A percentile compares a stretch with the other conserved stretches of the same genome.
phyloP scores from a whole-genome alignment of 306 rosid species.

The Rosa chinensis region DNA sequence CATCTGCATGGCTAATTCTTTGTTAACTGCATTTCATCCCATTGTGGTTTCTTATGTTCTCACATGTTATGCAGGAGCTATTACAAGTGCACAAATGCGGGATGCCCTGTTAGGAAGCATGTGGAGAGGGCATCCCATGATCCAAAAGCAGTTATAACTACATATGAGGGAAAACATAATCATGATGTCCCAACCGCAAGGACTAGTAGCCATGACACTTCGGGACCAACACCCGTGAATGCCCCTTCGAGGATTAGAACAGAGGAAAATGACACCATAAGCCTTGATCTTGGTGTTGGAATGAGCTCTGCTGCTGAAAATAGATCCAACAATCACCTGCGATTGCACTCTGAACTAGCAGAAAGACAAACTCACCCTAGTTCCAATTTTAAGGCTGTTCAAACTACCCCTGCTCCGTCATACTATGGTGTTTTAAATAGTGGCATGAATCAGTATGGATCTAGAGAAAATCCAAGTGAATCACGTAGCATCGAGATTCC shows the following conservation, averaged over 20 bases:
- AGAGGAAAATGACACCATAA: slow-evolving; percentile 70
- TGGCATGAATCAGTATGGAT: slow-evolving; percentile 56
- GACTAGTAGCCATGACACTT: slow-evolving; percentile 75
- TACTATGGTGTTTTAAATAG: slow-evolving; percentile 62
- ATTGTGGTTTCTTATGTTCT: slow-evolving; percentile 29
- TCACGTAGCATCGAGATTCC: slow-evolving; percentile 35
- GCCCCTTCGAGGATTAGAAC: slow-evolving; percentile 54
- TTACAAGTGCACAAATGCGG: slow-evolving; percentile 91
- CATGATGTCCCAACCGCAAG: slow-evolving; percentile 93
- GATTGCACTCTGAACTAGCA: slow-evolving; percentile 43
- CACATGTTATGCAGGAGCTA: slow-evolving; percentile 70
- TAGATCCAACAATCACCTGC: slow-evolving; percentile 53
- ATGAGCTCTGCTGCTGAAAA: slow-evolving; percentile 57
- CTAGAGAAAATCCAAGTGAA: slow-evolving; percentile 64
- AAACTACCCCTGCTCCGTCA: slow-evolving; percentile 43
- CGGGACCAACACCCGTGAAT: slow-evolving; percentile 39
- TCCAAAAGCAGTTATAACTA: slow-evolving; percentile 95
- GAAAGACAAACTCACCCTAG: slow-evolving; percentile 45
- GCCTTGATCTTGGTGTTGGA: slow-evolving; percentile 97
- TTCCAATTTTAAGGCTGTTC: slow-evolving; percentile 61
- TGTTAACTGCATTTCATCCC: slow-evolving; percentile 15
- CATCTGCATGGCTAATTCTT: background rate
- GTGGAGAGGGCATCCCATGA: slow-evolving; percentile 98
- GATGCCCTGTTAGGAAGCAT: slow-evolving; percentile 96
- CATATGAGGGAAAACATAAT: slow-evolving; percentile 94